phyloP scores from a whole-genome alignment of 139 green algal genomes.

The Microglena sp. region DNA sequence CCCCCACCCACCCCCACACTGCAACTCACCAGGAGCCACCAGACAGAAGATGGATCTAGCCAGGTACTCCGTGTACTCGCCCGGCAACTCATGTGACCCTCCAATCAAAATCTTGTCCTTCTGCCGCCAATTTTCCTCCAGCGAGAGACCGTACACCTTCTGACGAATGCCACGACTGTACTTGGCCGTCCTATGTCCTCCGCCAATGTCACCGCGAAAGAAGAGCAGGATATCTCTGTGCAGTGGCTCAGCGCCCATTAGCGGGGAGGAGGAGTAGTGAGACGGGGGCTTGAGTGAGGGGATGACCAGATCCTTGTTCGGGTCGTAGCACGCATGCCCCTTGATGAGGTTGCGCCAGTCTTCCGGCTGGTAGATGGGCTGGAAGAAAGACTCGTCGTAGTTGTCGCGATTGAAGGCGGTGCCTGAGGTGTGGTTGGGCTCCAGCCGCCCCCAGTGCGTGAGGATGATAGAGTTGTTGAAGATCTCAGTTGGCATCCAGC shows the following conservation, averaged over 20 bases:
- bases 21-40: conserved; percentile 9
- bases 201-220: conserved; percentile 29
- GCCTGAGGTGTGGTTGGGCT: conserved; percentile 14
- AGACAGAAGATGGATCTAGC: conserved; percentile 31
- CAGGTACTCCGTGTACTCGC: conserved; percentile 28
- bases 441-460: conserved; percentile 35
- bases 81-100: not conserved
- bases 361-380: conserved; percentile 11
- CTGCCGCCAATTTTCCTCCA: conserved; percentile 19
- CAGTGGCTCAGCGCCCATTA: conserved; percentile 12
- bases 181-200: conserved; percentile 9
- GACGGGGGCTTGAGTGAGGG: conserved; percentile 21
- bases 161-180: conserved; percentile 22
- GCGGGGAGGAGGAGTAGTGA: conserved; percentile 25
- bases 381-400: conserved; percentile 8
- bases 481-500: conserved; percentile 31
- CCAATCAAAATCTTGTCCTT: conserved; percentile 35
- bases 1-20: too few relatives aligned
- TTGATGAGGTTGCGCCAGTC: conserved; percentile 9
- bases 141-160: conserved; percentile 11
- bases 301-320: conserved; percentile 37
- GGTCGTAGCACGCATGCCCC: conserved; percentile 30
- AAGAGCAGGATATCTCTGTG: conserved; percentile 28
- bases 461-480: conserved; percentile 38
- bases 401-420: conserved; percentile 22